Evolutionary conservation across 768 basidiomycete species (phyloP).

Genomic region (Rhizopogon vulgaris): DNA sequence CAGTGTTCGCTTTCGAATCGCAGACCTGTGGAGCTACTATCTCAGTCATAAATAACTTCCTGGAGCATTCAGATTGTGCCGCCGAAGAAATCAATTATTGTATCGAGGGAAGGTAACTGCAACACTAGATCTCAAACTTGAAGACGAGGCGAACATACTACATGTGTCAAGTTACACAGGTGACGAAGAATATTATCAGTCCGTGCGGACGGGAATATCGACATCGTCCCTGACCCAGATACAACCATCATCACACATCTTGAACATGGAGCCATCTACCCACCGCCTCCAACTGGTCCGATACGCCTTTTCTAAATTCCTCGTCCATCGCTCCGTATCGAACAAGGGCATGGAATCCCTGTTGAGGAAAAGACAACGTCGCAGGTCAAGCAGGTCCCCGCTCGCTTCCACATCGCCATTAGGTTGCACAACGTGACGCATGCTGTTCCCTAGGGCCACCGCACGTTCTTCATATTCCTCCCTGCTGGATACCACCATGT

Average conservation of each 20-base stretch:
- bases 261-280: slow-evolving; percentile 36
- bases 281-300: slow-evolving; percentile 40
- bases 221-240: slow-evolving; percentile 27
- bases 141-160: no score
- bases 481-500: slow-evolving; percentile 39
- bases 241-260: slow-evolving; percentile 23
- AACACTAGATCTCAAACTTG: no score
- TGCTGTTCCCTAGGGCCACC: slow-evolving; percentile 30
- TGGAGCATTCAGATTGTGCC: no score
- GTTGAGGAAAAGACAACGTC: slow-evolving; percentile 34
- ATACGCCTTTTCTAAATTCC: slow-evolving; percentile 41
- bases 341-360: slow-evolving; percentile 40
- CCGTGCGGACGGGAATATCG: slow-evolving; percentile 2
- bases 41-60: no score
- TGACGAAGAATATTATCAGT: background rate
- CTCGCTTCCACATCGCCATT: slow-evolving; percentile 12
- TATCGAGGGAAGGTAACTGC: no score
- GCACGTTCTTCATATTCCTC: slow-evolving; percentile 43
- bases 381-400: slow-evolving; percentile 35
- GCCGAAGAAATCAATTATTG: no score
- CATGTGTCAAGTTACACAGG: no score
- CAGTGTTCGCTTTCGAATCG: no score
- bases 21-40: no score
- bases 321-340: slow-evolving; percentile 42
- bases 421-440: slow-evolving; percentile 10